phyloP scores from a whole-genome alignment of 805 yeast genomes.

The Saturnispora sanitii region DNA sequence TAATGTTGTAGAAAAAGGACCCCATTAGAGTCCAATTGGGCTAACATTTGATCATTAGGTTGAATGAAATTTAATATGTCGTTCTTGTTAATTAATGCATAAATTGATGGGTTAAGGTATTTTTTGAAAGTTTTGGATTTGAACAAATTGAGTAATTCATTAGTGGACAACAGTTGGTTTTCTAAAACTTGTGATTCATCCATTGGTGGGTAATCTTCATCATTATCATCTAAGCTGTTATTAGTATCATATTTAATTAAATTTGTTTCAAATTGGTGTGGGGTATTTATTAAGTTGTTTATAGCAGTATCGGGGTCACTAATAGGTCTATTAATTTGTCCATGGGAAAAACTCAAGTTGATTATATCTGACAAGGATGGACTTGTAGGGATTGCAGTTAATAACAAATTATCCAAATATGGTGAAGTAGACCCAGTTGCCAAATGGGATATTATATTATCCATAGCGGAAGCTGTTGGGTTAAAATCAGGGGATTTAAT shows the following conservation, averaged over 20 bases:
- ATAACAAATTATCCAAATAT: no score
- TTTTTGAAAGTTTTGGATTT: slow-evolving; percentile 16
- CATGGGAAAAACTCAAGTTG: no score
- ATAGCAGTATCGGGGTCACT: no score
- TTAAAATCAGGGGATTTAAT: slow-evolving; percentile 12
- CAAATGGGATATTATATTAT: no score
- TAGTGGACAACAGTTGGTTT: slow-evolving; percentile 20
- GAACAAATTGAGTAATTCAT: slow-evolving; percentile 19
- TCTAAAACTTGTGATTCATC: slow-evolving; percentile 30
- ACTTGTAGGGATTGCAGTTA: no score
- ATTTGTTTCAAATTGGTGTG: no score
- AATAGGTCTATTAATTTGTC: no score
- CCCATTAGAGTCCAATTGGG: slow-evolving; percentile 34
- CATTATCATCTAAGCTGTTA: slow-evolving; percentile 1
- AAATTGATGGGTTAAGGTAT: slow-evolving; percentile 22
- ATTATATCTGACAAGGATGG: no score
- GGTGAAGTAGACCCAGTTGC: no score
- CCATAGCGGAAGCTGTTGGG: slow-evolving; percentile 11
- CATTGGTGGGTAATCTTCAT: slow-evolving; percentile 21
- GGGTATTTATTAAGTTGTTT: no score
- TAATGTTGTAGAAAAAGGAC: slow-evolving; percentile 40
- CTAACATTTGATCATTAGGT: slow-evolving; percentile 21
- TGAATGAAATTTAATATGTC: slow-evolving; percentile 12
- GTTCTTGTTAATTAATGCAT: slow-evolving; percentile 17
- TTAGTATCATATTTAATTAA: no score